A percentile compares a stretch with the other conserved stretches of the same genome.
Evolutionary conservation across 148 eudicot species (phyloP).

Genomic region (Chenopodium suecicum): DNA sequence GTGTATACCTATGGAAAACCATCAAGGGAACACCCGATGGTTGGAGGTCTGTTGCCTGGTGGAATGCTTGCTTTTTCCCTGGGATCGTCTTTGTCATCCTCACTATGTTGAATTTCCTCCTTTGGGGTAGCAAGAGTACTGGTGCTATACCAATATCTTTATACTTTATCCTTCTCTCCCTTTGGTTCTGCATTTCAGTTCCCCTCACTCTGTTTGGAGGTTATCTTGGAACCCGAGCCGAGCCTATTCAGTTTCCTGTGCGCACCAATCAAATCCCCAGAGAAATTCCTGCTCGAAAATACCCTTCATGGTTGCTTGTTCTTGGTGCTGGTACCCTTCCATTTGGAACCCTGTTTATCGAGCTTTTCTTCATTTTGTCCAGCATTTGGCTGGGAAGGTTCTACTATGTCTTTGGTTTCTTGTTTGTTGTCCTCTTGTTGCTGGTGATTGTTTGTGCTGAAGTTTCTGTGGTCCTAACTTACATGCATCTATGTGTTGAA

Average conservation of each 20-base stretch:
- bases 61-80: conserved; percentile 59
- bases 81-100: conserved; percentile 54
- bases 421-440: conserved; percentile 47
- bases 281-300: conserved; percentile 58
- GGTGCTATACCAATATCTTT: conserved; percentile 61
- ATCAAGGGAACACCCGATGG: conserved; percentile 53
- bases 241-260: conserved; percentile 48
- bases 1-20: conserved; percentile 53
- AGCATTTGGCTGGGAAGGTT: conserved; percentile 66
- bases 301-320: conserved; percentile 63
- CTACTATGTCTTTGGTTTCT: conserved; percentile 61
- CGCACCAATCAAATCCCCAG: conserved; percentile 60
- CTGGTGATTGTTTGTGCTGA: conserved; percentile 57
- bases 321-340: conserved; percentile 74
- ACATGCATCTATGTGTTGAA: conserved; percentile 70
- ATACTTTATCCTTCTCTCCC: conserved; percentile 48
- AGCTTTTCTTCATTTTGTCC: conserved; percentile 60
- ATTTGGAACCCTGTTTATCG: conserved; percentile 63
- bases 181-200: conserved; percentile 68
- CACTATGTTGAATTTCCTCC: conserved; percentile 48
- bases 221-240: conserved; percentile 49
- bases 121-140: conserved; percentile 66
- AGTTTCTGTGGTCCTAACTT: conserved; percentile 60
- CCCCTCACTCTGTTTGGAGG: conserved; percentile 68
- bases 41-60: conserved; percentile 68